Base-by-base conservation (phyloP, 2,329 filamentous ascomycete genomes). In the Penicillium brevicompactum region DNA sequence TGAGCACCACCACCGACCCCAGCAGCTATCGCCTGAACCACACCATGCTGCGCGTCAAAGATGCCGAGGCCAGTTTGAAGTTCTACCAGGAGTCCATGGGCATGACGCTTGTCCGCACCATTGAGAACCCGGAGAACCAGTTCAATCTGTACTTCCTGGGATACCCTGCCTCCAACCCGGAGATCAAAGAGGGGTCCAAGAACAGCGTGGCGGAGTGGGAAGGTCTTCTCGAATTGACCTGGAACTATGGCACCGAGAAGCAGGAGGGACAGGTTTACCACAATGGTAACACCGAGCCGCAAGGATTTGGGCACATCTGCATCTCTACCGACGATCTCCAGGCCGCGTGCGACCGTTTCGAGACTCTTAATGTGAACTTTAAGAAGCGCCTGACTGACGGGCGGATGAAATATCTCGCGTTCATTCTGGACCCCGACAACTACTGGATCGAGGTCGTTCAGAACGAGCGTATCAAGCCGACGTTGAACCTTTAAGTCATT, bases 361-460 rank as follows among this genome's bases (percentile, higher is more conserved):
- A 97, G 72, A 84, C 86, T 52, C 79, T 90, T 69, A 84, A 88
- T 5, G 89, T 93, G 52, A 87, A 84, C 74, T 99, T 92, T 91
- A 96, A 96, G 86, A 97, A 97, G 86, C 84, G 90, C 62, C 82
- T 97, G 58, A 96, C 91, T 2, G 93, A 97, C 60, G 93, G 93
- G 2, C 74, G 80, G 46, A 96, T 97, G 92, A 93, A 90, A 82
- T 91, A 94, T 62, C 87, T 97, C 51, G 94, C 94, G 0, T 97
- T 97, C 70, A 77, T 97, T 45, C 80, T 96, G 46, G 93, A 93
- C 65, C 92, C 92, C 0, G 92, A 96, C 75, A 85, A 84, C 46
- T 96, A 95, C 77, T 95, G 89, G 90, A 83, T 78, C 56, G 84
- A 86, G 70, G 75, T 87, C 32, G 78, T 96, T 48, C 91, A 96